Base-by-base conservation (phyloP, 1,284 basidiomycete species). In the Malassezia japonica region DNA sequence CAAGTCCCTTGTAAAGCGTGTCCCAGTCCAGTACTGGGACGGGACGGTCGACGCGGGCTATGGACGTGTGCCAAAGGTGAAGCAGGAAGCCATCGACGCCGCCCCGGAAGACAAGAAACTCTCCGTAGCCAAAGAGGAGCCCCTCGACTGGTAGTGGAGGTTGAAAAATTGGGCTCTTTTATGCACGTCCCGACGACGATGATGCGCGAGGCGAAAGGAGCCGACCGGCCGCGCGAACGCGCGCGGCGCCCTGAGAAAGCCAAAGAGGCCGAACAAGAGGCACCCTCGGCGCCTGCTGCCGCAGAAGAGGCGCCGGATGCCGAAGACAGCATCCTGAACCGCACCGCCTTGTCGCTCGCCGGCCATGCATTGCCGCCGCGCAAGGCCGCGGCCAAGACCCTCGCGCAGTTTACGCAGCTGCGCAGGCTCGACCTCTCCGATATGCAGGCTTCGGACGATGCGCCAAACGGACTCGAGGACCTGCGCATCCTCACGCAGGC, bases 361-460 rank as follows among this genome's bases (percentile, higher is more conserved):
- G 58, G 50, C 1, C 62, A 67, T 38, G 55, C 56, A 7, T 52
- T 70, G 2, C 67, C 67, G 7, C 56, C 64, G 1, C 43, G 56
- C 2, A 33, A 50, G 2, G 52, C 57, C 0, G 52, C 67, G 12
- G 55, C 58, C 20, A 48, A 57, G n/a, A 67, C 67, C 0, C 52
- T 71, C 6, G 55, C 61, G 1, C 59, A 61, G 29, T 71, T 71
- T 42, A 45, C 24, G 8, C 44, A 59, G 29, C 53, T 71, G 25
- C 60, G 56, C 28, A 55, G 60, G 4, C 61, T 71, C 37, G 67
- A 71, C 23, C 40, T 71, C 4, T 61, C 60, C 12, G 44, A 56
- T 16, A 61, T 70, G 49, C 32, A 60, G 33, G 37, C 62, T 2
- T 67, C 65, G 1, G 52, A 55, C 0, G 50, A 59, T 8, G 50